Conservation (phyloP, 805 yeast species). For the Sporopachydermia lactativora region DNA sequence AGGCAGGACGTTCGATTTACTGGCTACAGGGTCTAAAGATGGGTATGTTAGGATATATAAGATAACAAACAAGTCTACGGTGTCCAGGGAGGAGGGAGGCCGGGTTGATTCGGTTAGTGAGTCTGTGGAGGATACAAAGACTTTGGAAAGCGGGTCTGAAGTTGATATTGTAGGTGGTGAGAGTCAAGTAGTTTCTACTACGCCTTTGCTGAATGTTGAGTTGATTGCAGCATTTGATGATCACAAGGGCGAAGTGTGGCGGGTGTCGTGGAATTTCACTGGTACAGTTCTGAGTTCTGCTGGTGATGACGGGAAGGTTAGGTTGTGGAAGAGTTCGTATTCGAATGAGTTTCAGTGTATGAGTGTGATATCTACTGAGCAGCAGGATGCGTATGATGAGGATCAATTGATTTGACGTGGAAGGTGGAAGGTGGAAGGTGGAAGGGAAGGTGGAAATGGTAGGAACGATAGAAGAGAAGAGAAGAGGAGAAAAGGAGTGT, state of each 20-base stretch:
- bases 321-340: conserved; percentile 85
- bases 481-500: no score
- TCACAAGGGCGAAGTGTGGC: conserved; percentile 88
- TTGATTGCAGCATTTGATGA: conserved; percentile 55
- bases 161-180: conserved; percentile 2
- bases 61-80: conserved; percentile 30
- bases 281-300: conserved; percentile 88
- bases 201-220: conserved; percentile 29
- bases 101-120: conserved; percentile 7
- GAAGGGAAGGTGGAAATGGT: conserved; percentile 10
- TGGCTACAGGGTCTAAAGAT: conserved; percentile 95
- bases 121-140: conserved; percentile 8
- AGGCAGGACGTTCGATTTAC: conserved; percentile 76
- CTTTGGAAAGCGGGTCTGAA: background rate
- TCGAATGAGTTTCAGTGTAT: conserved; percentile 81
- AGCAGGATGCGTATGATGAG: conserved; percentile 6
- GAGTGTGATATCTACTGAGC: conserved; percentile 64
- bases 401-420: conserved; percentile 25
- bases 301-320: conserved; percentile 87
- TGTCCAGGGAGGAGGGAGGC: conserved; percentile 5
- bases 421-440: conserved; percentile 17
- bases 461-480: conserved; percentile 9
- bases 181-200: background rate
- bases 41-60: conserved; percentile 82
- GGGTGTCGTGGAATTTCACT: conserved; percentile 88